Evolutionary conservation across 371 early-diverging fungal genomes (phyloP).

Genomic region (Paramicrosporidium saccamoebae): DNA sequence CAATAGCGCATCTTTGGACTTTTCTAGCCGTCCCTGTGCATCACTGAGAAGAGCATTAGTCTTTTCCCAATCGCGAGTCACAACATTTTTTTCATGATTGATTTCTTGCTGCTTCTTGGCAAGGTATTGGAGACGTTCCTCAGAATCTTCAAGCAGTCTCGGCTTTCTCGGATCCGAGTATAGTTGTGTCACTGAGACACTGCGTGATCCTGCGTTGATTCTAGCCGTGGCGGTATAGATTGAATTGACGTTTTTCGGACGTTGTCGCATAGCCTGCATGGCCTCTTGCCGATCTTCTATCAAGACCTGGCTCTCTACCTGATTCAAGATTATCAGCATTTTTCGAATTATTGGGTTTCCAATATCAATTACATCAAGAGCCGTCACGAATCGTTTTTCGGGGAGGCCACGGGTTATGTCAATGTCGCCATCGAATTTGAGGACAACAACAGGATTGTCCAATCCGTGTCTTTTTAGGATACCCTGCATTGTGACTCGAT

Average conservation of each 20-base stretch:
- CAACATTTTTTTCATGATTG: too few relatives aligned
- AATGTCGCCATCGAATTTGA: constrained; percentile 20
- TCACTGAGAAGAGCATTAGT: too few relatives aligned
- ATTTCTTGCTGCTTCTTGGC: too few relatives aligned
- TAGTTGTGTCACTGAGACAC: too few relatives aligned
- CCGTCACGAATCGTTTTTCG: constrained; percentile 15
- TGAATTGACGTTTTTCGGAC: constrained; percentile 24
- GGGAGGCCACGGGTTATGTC: constrained; percentile 36
- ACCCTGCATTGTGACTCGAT: constrained; percentile 11
- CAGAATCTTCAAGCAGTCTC: too few relatives aligned
- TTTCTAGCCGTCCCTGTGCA: too few relatives aligned
- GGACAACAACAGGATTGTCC: constrained; percentile 16
- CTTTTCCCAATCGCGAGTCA: too few relatives aligned
- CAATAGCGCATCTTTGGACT: too few relatives aligned
- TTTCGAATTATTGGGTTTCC: constrained; percentile 31
- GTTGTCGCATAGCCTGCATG: constrained; percentile 22
- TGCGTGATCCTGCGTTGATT: too few relatives aligned
- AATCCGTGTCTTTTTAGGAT: constrained; percentile 14
- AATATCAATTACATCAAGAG: constrained; percentile 25
- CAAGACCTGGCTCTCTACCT: constrained; percentile 40
- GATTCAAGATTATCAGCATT: constrained; percentile 25
- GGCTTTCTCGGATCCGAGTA: too few relatives aligned
- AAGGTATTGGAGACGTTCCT: too few relatives aligned
- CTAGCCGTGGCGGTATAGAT: too few relatives aligned
- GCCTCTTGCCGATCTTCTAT: constrained; percentile 28